phyloP scores from a whole-genome alignment of 306 rosid species.

The Acacia acuminata region DNA sequence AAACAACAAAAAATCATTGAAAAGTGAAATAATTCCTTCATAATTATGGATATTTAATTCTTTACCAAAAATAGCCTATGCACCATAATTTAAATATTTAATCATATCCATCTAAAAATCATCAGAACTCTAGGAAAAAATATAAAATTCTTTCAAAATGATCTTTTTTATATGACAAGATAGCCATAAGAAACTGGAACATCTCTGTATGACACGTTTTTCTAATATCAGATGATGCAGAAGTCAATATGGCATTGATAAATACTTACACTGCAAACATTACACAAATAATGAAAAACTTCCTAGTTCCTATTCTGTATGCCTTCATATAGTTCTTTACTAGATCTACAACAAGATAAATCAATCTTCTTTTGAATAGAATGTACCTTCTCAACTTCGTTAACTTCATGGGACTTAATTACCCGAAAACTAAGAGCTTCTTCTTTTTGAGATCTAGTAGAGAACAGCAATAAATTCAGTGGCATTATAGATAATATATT shows the following conservation, averaged over 20 bases:
- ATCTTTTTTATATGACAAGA: neutral
- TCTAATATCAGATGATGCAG: neutral
- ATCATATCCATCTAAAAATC: neutral
- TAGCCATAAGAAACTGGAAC: neutral
- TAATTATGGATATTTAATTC: neutral
- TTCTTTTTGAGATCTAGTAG: slow-evolving; percentile 76
- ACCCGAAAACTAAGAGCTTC: slow-evolving; percentile 81
- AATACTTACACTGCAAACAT: neutral
- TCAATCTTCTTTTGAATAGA: slow-evolving; percentile 28
- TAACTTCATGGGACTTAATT: slow-evolving; percentile 69
- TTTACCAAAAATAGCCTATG: neutral
- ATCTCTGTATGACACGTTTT: neutral
- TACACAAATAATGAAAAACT: neutral
- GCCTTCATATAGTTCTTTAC: slow-evolving; percentile 11
- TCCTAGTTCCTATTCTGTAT: slow-evolving; percentile 1
- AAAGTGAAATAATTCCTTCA: slow-evolving; percentile 16
- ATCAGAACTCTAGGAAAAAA: neutral
- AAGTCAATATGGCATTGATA: neutral
- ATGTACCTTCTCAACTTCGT: slow-evolving; percentile 80
- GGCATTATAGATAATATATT: neutral
- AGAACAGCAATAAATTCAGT: slow-evolving; percentile 25
- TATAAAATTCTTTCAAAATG: neutral
- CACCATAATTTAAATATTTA: neutral
- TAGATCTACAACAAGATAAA: slow-evolving; percentile 18
- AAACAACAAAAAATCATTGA: slow-evolving; percentile 20